Evolutionary conservation across 371 early-diverging fungal genomes (phyloP), one percentile per base, ranked within the genome.

Genomic region (Mortierella sp.): DNA sequence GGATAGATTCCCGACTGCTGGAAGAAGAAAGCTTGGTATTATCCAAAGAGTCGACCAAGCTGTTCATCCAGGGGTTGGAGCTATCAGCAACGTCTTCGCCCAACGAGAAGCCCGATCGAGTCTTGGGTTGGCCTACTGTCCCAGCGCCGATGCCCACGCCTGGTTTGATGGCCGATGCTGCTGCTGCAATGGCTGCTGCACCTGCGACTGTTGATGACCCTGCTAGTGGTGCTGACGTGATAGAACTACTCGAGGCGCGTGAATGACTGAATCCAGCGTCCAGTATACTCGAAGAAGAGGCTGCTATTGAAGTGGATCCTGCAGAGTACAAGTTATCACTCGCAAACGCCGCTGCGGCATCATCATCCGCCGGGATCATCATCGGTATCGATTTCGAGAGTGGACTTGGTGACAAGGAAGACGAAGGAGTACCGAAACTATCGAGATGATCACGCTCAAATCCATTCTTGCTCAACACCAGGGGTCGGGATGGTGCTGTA

Each of bases 11-110:
- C 31, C 70, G 14, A 8, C 26, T 19, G 42, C 16, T 50, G 16
- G 50, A 50, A 16, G 50, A 50, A 50, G 50, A 50, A 13, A 81
- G 44, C 14, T 72, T 81, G 57, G 84, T 76, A 16, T 71, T 52
- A 8, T 81, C 79, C 68, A 81, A 8, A 8, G 85, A 85, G 34
- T 85, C 85, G 9, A 60, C 80, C 45, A 84, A 31, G 3, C 76
- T 68, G 34, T 84, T 84, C 81, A 76, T 81, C 85, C 85, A 84
- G 2, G 85, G 85, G 38, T 84, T 84, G 26, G 78, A 70, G 73
- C 76, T 78, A 45, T 84, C 85, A 13, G 79, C 77, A 5, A 85
- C 79, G 70, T 85, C 85, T 52, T 81, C 85, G 26, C 85, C 85
- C 34, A 85, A 24, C 5, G 84, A 84, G 57, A 84, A 84, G 47